These are phyloP conservation scores for Chamaecyparis obtusa DNA, from an alignment of 75 land plant genomes.

Conservation along the genomic window DNA sequence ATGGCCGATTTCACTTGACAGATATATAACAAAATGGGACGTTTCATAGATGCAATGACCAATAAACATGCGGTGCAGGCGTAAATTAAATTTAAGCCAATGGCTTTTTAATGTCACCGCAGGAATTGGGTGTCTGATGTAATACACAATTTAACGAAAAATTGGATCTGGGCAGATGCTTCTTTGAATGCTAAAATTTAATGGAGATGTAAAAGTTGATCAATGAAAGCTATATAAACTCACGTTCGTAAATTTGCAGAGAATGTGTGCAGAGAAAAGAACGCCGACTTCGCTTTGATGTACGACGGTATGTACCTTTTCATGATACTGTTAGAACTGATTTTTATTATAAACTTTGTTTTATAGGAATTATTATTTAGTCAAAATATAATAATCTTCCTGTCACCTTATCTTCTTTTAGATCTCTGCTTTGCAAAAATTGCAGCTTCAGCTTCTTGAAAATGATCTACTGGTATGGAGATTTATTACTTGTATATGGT, in stretches of 20 bases:
- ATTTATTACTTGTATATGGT: not conserved
- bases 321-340: too few species aligned
- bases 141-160: too few species aligned
- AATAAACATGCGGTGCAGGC: too few species aligned
- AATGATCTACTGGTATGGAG: not conserved
- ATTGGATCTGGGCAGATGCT: not conserved
- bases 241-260: not conserved
- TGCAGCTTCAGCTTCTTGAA: not conserved
- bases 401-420: conserved; percentile 40
- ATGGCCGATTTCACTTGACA: too few species aligned
- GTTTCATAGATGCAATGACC: too few species aligned
- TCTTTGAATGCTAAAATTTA: too few species aligned
- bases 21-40: too few species aligned
- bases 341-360: too few species aligned
- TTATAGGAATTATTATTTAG: too few species aligned
- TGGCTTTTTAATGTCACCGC: not conserved
- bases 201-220: not conserved
- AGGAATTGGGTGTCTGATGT: not conserved
- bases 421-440: not conserved
- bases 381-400: conserved; percentile 19
- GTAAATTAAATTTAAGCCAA: not conserved
- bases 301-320: too few species aligned
- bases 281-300: too few species aligned
- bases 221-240: not conserved
- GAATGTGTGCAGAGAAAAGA: too few species aligned